A percentile compares a stretch with the other conserved stretches of the same genome.
These are phyloP conservation scores for Breviolum minutum DNA, from an alignment of 73 alveolate species.

Conservation along the genomic window DNA sequence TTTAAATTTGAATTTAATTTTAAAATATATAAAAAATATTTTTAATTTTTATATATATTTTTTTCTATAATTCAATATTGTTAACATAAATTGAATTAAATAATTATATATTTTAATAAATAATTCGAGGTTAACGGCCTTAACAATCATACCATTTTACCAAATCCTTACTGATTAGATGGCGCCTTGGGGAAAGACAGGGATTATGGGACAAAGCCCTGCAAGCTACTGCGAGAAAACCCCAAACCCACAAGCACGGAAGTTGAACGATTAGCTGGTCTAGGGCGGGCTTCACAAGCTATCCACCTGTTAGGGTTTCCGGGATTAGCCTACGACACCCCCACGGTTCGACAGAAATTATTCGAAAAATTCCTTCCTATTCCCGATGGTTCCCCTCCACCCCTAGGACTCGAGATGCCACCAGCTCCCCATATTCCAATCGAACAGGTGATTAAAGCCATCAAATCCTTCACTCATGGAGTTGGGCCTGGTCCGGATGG, in stretches of 20 bases:
- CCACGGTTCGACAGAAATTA: neutral
- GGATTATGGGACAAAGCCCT: neutral
- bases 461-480: neutral
- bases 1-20: neutral
- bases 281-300: neutral
- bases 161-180: neutral
- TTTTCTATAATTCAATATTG: neutral
- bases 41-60: neutral
- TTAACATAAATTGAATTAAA: neutral
- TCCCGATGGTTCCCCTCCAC: neutral
- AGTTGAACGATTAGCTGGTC: neutral
- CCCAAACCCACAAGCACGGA: neutral
- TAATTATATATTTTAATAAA: too few species aligned
- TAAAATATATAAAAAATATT: neutral
- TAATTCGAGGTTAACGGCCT: neutral
- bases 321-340: neutral
- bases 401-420: neutral
- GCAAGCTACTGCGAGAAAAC: neutral
- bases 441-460: neutral
- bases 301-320: neutral
- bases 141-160: neutral
- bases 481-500: constrained; percentile 31
- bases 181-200: neutral
- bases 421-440: neutral
- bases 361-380: neutral